Evolutionary conservation across 129 eudicot species (phyloP), one percentile per base, ranked within the genome.

Genomic region (Flaveria bidentis): DNA sequence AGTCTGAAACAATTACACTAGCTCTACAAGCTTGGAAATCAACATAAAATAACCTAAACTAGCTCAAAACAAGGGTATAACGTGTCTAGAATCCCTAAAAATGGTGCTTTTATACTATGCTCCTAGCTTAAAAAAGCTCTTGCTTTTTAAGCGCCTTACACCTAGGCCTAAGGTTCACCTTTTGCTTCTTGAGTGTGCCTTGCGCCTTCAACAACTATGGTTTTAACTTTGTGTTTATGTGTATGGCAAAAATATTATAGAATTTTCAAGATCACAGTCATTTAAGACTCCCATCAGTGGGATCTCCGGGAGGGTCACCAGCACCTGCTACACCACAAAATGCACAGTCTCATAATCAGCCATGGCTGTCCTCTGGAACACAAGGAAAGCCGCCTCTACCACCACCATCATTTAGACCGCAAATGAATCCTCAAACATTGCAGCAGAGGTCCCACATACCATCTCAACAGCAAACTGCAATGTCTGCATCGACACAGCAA

Each of bases 371-470:
- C 33, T 75, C 96, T 42, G 88, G 87, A 25, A 68, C 87, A 41
- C 96, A 87, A 79, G 97, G 91, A 68, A 89, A 86, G 71, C 96
- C 97, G 25, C 92, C 96, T 28, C 71, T 94, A 68, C 87, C 98
- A 49, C 78, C 89, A 44, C 81, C 89, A 67, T 71, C 91, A 50
- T 76, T 76, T 74, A 88, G 97, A 83, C 93, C 97, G 4, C 88
- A 80, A 65, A 67, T 82, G 18, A 87, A 65, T 75, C 78, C 93
- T 13, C 98, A 85, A 71, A 76, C 91, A 15, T 68, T 87, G 75
- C 97, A 82, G 58, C 96, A 81, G 57, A 84, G 96, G 75, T 76
- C 98, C 51, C 90, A 80, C 56, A 42, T 85, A 14, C 81, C 90
- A 61, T 85, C 79, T 77, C 96, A 81, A 50, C 88, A 83, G 62